Base-by-base conservation (phyloP, 139 green algal species). In the Dunaliella primolecta region DNA sequence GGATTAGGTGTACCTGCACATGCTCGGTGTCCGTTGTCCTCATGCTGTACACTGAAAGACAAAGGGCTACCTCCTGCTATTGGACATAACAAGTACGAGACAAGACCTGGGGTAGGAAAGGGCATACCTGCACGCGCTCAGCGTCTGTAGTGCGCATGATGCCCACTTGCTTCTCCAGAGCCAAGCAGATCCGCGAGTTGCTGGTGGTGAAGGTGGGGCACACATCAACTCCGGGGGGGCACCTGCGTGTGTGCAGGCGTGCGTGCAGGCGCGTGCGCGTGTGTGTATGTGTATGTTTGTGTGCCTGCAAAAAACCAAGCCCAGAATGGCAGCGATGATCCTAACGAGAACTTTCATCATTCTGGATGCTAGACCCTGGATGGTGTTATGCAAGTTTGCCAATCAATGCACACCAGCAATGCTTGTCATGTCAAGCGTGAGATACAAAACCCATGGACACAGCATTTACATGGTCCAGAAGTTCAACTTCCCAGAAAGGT, bases 171-270 rank as follows among this genome's bases (percentile, higher is more conserved):
- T 86, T 86, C 11, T 83, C 37, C 27, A 97, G 91, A 55, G 96
- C 87, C 85, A 98, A 89, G 88, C 93, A 94, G 75, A 98, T 96
- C 84, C 91, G 86, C 31, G 93, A 80, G 84, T 97, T 97, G 88
- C 82, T 89, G 82, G 94, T 97, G 78, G 93, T 98, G 84, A 98
- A 94, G 2, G 94, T 97, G 64, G 95, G 95, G n/a, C 96, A 90
- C n/a, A 96, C 81, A 81, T 97, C 95, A 30, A 95, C 86, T 1
- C 84, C 91, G 11, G 94, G 89, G 1, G 88, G 80, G 84, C 88
- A 93, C 87, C 93, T 96, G 90, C 37, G 86, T 0, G 2, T 29
- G 80, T 29, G 30, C 3, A 55, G 31, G 75, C 30, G 30, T 37
- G 75, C n/a, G 32, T 29, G 75, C n/a, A 78, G 36, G n/a, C 2